Base-by-base conservation (phyloP, 169 alveolate genomes). In the Cyclospora cayetanensis region DNA sequence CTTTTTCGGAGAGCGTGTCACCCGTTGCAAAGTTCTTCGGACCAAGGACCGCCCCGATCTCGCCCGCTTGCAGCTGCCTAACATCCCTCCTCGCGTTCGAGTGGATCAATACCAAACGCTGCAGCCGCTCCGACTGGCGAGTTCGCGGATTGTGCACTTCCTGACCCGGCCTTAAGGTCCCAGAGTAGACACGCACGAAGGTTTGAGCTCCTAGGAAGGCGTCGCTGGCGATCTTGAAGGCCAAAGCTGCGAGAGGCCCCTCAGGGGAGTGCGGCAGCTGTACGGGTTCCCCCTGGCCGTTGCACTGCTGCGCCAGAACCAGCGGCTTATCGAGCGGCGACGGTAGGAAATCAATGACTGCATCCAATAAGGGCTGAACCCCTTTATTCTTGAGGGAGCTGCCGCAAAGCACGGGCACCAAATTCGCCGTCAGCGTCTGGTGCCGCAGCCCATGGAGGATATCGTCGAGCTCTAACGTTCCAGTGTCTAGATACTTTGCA, bases 371-470 rank as follows among this genome's bases (percentile, higher is more conserved):
- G 37, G 96, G 95, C 95, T 98, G 98, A 0, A 97, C 98, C 15
- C 99, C 99, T 93, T 95, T 97, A 92, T 98, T 98, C 90, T 98
- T 97, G 60, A 98, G 91, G 42, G 99, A 96, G 50, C 98, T 94
- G 11, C 99, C 99, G 50, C 99, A 95, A 37, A 95, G 93, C 35
- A 97, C 93, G 41, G 98, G 97, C 90, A 95, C 96, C 31, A 94
- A 88, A 29, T 92, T 70, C 93, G 93, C 83, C 39, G 94, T 90
- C 50, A 97, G 90, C 4, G 97, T 96, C 89, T 95, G 80, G 31
- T 88, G 90, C 80, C 98, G 96, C 20, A 98, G 90, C 20, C 98
- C 96, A 20, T 60, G 29, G 41, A 93, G 91, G 25, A 97, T 91
- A 83, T 97, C 97, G 9, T 83, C 92, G 15, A 93, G 90, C 31